Evolutionary conservation across 148 eudicot genomes (phyloP), one percentile per base, ranked within the genome.

Genomic region (Limonium bicolor): DNA sequence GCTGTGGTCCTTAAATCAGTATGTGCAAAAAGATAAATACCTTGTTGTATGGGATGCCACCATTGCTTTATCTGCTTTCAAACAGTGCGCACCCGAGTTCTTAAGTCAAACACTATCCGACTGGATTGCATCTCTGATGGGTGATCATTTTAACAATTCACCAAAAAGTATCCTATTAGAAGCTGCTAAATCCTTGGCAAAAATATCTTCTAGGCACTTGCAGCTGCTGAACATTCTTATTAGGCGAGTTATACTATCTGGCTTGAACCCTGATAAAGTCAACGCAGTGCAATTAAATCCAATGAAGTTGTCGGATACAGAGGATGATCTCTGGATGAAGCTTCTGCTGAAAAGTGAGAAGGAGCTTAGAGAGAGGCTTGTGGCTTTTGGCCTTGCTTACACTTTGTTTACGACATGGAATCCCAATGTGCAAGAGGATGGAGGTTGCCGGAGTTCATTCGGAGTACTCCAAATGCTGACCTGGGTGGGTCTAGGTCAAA

Each of bases 341-440:
- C 65, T 90, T 17, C 66, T 79, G 44, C 46, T 17, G 16, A 49
- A 66, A 22, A 50, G 80, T 35, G 96, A 88, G 59, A 72, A 34
- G 22, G 86, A 82, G 60, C 77, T 88, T 37, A 61, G 80, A 54
- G 71, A 74, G 46, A 90, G 95, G 76, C 80, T 90, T 33, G 74
- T 77, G 14, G 68, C 66, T 56, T 61, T 70, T 48, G 59, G 67
- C 59, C 64, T 90, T 27, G 68, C 82, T 12, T 54, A 70, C 29
- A 27, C 43, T 41, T 49, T 62, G 11, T 38, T 19, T n/a, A 22
- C 11, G 30, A 25, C 27, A 31, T 43, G 30, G 9, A 2, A 24
- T 32, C 20, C 19, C 41, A 20, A 44, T 18, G 57, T 63, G 4
- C 22, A 36, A 29, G 29, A 29, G 32, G 50, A 59, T 24, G 22